Base-by-base conservation (phyloP, 129 eudicot genomes). In the Flaveria brownii region DNA sequence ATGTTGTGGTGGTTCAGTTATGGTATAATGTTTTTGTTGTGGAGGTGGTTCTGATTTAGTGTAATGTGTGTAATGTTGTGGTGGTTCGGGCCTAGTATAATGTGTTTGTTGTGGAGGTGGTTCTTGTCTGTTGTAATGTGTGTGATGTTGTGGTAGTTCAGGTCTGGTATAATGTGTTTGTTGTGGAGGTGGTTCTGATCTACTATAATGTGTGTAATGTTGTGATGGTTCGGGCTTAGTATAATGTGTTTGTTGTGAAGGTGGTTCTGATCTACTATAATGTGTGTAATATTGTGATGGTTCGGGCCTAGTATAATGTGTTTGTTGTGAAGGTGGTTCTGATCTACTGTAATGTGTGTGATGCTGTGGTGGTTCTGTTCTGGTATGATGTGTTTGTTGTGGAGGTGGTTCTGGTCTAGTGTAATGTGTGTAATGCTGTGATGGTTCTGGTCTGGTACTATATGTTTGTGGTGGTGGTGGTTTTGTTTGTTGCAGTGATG, bases 261-360 rank as follows among this genome's bases (percentile, higher is more conserved):
- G 80, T 23, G 82, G 68, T 30, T 80, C 87, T 9, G 81, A 66
- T 67, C 59, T 30, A 63, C 55, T 76, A 57, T 80, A 85, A 39
- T 78, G 70, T 50, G 84, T 51, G 77, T 52, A n/a, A 51, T 70
- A 81, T 57, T 84, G 75, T 65, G 91, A 81, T 74, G 89, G 77
- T 59, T 85, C 83, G 2, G 82, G 73, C 26, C 57, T 64, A 39
- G 26, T 68, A 52, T 83, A 83, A 57, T 70, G 70, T 20, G 84
- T 45, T 69, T 78, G 2, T 2, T 50, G 76, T 6, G 6, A 66
- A 54, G 77, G 87, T 74, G 82, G 79, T 25, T 85, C 84, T 9
- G 71, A 56, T 78, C 75, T 77, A 26, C 6, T 70, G 62, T 70
- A 86, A 47, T 77, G 66, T 20, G 71, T 68, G 68, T 75, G 63